Base-by-base conservation (phyloP, 495 filamentous ascomycete genomes). In the Penicillium parvum region DNA sequence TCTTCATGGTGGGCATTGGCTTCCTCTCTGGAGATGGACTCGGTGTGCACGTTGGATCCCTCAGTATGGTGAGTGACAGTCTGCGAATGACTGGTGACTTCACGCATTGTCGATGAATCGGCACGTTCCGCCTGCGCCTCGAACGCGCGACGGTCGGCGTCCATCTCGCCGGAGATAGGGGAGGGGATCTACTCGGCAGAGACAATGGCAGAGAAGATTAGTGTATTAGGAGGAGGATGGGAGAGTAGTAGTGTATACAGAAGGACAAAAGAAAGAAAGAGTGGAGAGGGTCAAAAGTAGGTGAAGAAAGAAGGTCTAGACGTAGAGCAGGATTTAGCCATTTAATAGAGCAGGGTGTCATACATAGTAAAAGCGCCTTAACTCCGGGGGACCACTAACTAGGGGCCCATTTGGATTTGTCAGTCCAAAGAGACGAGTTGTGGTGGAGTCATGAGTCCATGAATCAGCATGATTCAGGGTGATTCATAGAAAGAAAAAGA, bases 101-200 rank as follows among this genome's bases (percentile, higher is more conserved):
- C 26, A 3, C 39, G 42, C 7, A 33, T 19, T 22, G 25, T 18
- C 19, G 40, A 21, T 2, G 42, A 46, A 27, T 40, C 14, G 18
- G 26, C 36, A 35, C 21, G 28, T 22, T 25, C 27, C 7, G 32
- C 27, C 26, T 51, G 56, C 37, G 46, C 37, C 32, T 58, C 47
- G 26, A 37, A 43, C 29, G 40, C 40, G 45, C 39, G 52, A 50
- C 50, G 48, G 40, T 43, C 22, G 42, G 30, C 42, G 23, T 59
- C 58, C 56, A 62, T 59, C 45, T 54, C 40, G 50, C 45, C 41
- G 40, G 29, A 8, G 37, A 25, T 16, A 3, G 27, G 20, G n/a
- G n/a, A n/a, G n/a, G 16, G 25, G 23, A 6, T 43, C 27, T 50
- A 53, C 47, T 54, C 33, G 28, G 22, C 29, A 43, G 32, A 17